Conservation (phyloP, 2,329 filamentous ascomycete species). For the Aureobasidium melanogenum region DNA sequence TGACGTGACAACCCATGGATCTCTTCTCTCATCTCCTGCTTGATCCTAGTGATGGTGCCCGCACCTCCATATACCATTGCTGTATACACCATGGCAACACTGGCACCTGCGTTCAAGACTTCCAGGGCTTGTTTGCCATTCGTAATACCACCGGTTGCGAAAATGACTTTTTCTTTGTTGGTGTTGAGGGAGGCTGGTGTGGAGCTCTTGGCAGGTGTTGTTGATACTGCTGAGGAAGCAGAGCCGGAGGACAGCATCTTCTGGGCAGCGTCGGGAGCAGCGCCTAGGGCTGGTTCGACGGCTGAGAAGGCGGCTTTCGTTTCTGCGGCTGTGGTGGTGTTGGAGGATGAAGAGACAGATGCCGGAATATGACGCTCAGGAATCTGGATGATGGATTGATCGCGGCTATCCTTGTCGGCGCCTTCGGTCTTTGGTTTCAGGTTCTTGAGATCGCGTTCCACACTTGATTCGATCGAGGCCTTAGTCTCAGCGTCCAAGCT, state of each 20-base stretch:
- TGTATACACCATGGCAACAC: conserved; percentile 81
- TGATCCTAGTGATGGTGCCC: conserved; percentile 50
- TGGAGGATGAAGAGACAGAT: neutral
- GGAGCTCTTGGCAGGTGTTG: neutral
- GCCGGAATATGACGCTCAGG: conserved; percentile 20
- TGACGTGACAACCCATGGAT: conserved; percentile 15
- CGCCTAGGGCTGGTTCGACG: neutral
- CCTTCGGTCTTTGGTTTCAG: conserved; percentile 24
- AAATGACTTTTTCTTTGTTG: conserved; percentile 64
- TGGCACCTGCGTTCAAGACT: conserved; percentile 80
- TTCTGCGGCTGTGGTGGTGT: neutral
- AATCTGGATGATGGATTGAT: conserved; percentile 25
- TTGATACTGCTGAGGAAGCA: neutral
- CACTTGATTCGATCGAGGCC: conserved; percentile 18
- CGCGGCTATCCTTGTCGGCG: conserved; percentile 20
- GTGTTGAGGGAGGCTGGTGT: conserved; percentile 9
- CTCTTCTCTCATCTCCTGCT: conserved; percentile 41
- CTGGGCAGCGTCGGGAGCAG: neutral
- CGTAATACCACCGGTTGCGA: conserved; percentile 88
- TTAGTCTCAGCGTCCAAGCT: neutral
- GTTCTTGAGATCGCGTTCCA: conserved; percentile 22
- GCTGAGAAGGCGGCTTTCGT: neutral
- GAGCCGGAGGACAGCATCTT: neutral
- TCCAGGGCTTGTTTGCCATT: conserved; percentile 75
- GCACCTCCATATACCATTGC: conserved; percentile 56